phyloP scores from a whole-genome alignment of 108 stramenopile species.

The Cyclotella atomus region DNA sequence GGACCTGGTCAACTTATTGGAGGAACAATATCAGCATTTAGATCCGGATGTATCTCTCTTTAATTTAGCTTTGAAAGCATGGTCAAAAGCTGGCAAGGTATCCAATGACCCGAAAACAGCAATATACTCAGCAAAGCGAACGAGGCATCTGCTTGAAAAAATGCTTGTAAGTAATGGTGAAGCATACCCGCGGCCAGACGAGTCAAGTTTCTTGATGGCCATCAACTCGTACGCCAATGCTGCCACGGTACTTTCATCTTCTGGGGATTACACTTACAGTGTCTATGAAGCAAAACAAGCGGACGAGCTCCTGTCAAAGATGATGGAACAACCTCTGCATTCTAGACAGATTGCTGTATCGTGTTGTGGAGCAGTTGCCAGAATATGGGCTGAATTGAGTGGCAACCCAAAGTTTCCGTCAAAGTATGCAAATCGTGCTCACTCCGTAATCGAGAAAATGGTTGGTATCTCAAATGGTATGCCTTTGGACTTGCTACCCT shows the following conservation, averaged over 20 bases:
- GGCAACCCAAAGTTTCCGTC: constrained; percentile 2
- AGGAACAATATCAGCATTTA: constrained; percentile 27
- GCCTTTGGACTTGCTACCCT: constrained; percentile 28
- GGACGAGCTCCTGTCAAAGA: constrained; percentile 17
- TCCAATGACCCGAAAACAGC: constrained; percentile 6
- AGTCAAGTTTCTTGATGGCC: constrained; percentile 38
- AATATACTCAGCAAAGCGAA: constrained; percentile 40
- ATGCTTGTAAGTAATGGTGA: constrained; percentile 19
- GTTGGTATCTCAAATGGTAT: constrained; percentile 13
- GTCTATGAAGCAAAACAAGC: constrained; percentile 22
- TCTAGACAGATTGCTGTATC: constrained; percentile 18
- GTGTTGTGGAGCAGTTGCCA: constrained; percentile 28
- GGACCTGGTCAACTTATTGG: constrained; percentile 27
- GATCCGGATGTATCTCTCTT: constrained; percentile 52
- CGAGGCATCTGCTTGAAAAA: constrained; percentile 36
- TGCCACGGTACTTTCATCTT: constrained; percentile 12
- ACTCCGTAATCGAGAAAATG: constrained; percentile 29
- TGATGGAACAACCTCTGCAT: constrained; percentile 25
- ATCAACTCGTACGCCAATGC: constrained; percentile 39
- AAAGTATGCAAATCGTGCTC: constrained; percentile 29
- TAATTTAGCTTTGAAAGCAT: constrained; percentile 58
- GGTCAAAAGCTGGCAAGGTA: constrained; percentile 41
- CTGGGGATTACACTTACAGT: constrained; percentile 20
- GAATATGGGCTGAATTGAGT: constrained; percentile 27
- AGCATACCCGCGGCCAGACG: constrained; percentile 31